These are phyloP conservation scores for Colletotrichum tabaci DNA, from an alignment of 2,329 filamentous ascomycete genomes.

Conservation along the genomic window DNA sequence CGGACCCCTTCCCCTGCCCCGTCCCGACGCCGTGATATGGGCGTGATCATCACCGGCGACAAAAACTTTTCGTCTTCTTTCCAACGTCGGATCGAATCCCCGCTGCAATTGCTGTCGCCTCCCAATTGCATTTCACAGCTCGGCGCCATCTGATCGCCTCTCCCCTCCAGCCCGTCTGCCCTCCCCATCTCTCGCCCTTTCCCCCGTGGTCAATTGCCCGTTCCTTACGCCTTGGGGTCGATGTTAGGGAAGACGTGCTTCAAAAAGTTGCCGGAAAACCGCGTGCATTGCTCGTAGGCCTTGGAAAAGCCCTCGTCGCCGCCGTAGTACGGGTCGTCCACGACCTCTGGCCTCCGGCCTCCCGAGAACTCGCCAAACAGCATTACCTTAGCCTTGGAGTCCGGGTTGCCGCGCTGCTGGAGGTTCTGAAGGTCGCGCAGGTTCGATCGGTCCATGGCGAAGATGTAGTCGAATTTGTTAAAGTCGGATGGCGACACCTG, in stretches of 20 bases:
- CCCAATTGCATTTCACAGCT: not conserved
- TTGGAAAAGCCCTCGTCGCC: conserved; percentile 83
- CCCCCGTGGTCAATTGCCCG: not conserved
- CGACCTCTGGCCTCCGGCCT: conserved; percentile 74
- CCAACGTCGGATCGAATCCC: not conserved
- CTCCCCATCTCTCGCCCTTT: too few species aligned
- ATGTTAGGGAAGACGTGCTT: conserved; percentile 67
- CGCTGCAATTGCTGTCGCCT: not conserved
- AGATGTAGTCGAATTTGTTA: conserved; percentile 88
- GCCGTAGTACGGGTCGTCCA: conserved; percentile 95
- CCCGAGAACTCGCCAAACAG: conserved; percentile 89
- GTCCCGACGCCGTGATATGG: conserved; percentile 10
- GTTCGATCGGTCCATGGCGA: conserved; percentile 94
- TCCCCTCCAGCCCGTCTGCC: not conserved
- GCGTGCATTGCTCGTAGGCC: conserved; percentile 86
- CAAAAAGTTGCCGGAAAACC: conserved; percentile 85
- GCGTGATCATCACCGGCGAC: conserved; percentile 3
- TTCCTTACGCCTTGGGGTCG: conserved; percentile 37
- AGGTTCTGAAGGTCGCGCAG: conserved; percentile 77
- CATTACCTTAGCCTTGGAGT: conserved; percentile 76
- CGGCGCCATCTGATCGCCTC: not conserved
- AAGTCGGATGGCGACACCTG: conserved; percentile 79
- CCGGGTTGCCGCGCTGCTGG: conserved; percentile 70
- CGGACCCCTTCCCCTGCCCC: not conserved
- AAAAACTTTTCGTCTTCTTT: not conserved